Conservation (phyloP, 768 basidiomycete species). For the Leccinum variicolor region DNA sequence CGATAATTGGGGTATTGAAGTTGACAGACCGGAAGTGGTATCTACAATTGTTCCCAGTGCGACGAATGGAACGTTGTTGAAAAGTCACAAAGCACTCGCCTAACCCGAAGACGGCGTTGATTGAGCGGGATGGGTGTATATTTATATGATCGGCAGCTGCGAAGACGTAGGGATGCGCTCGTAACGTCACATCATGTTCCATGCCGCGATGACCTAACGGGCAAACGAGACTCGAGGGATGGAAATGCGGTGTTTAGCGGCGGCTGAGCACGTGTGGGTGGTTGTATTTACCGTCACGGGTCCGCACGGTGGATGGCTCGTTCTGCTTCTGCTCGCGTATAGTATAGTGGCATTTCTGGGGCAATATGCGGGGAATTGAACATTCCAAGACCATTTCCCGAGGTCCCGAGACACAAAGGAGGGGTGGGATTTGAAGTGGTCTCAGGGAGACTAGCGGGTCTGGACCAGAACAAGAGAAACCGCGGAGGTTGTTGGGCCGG, state of each 20-base stretch:
- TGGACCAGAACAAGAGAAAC: neutral
- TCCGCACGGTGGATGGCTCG: neutral
- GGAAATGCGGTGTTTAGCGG: neutral
- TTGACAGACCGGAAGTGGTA: neutral
- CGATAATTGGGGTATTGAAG: neutral
- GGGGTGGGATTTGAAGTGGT: neutral
- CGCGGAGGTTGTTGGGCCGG: neutral
- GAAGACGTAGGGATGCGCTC: neutral
- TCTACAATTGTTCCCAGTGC: neutral
- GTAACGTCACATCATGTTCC: slow-evolving; percentile 5
- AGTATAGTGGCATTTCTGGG: neutral
- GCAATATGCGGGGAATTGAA: neutral
- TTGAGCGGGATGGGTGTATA: slow-evolving; percentile 6
- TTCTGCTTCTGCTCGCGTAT: neutral
- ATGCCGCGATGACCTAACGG: neutral
- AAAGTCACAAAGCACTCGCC: neutral
- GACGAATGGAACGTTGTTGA: neutral
- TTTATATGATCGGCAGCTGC: slow-evolving; percentile 6
- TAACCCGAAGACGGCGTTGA: neutral
- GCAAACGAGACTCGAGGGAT: neutral
- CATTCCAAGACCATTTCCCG: neutral
- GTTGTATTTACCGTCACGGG: neutral
- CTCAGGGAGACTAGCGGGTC: neutral
- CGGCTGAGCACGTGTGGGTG: neutral
- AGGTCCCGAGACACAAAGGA: neutral